Conservation (phyloP, 2,329 filamentous ascomycete genomes). For the Phoma sp. region DNA sequence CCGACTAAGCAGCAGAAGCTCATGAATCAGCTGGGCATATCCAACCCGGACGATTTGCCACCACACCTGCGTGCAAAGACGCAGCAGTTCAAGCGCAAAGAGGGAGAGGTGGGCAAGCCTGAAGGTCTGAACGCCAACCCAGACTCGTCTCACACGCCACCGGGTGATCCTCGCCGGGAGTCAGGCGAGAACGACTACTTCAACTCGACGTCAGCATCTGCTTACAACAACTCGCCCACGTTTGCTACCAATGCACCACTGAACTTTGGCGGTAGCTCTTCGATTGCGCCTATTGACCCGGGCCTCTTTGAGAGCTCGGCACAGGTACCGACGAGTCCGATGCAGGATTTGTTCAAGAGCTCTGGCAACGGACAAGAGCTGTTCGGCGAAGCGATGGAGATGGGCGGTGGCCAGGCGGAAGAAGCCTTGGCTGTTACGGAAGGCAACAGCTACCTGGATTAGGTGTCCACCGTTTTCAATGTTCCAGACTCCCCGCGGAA, state of each 20-base stretch:
- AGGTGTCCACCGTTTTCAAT: conserved; percentile 19
- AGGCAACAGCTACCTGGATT: conserved; percentile 43
- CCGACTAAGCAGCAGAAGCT: conserved; percentile 97
- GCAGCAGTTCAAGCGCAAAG: conserved; percentile 64
- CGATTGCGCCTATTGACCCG: conserved; percentile 46
- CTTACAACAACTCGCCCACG: conserved; percentile 44
- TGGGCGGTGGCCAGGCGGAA: conserved; percentile 45
- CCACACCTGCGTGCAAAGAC: conserved; percentile 77
- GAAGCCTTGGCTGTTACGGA: conserved; percentile 48
- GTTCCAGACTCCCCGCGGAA: background rate
- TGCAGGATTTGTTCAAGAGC: conserved; percentile 47
- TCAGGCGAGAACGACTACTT: conserved; percentile 44
- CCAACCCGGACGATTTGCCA: conserved; percentile 88
- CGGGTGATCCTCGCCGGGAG: conserved; percentile 43
- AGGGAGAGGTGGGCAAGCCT: conserved; percentile 50
- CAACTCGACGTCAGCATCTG: conserved; percentile 30
- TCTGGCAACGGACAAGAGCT: conserved; percentile 46
- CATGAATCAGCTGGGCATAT: conserved; percentile 84
- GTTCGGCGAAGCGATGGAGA: conserved; percentile 46
- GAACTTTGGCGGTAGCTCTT: conserved; percentile 36
- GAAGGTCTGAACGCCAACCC: conserved; percentile 45
- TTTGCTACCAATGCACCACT: conserved; percentile 41
- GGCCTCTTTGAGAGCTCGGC: conserved; percentile 44
- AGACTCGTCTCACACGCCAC: conserved; percentile 47
- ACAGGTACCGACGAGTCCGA: conserved; percentile 40